Conservation (phyloP, 1,284 basidiomycete genomes). For the Apiotrichum domesticum region DNA sequence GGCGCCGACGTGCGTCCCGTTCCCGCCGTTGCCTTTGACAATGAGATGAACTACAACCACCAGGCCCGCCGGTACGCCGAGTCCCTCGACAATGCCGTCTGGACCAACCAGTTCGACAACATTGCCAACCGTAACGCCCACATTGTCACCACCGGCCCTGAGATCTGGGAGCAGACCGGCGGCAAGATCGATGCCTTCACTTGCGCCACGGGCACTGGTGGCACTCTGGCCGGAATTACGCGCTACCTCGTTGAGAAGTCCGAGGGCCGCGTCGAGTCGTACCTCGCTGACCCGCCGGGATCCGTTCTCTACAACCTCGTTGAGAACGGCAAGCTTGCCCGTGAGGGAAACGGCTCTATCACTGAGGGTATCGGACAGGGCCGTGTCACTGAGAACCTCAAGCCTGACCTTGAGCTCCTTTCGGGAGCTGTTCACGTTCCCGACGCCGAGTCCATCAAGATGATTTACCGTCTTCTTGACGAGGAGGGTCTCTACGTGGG, state of each 20-base stretch:
- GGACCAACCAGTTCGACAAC: conserved; percentile 99
- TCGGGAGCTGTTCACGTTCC: conserved; percentile 79
- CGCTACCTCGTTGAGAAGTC: conserved; percentile 80
- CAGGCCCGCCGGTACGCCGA: conserved; percentile 86
- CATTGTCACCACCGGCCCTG: conserved; percentile 86
- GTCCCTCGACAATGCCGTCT: conserved; percentile 79
- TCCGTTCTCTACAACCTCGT: conserved; percentile 86
- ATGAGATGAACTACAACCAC: conserved; percentile 97
- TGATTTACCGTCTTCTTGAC: conserved; percentile 90
- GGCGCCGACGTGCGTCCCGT: conserved; percentile 95
- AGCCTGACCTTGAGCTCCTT: conserved; percentile 71
- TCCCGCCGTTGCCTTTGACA: conserved; percentile 92
- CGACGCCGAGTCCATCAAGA: conserved; percentile 83
- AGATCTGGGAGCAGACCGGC: conserved; percentile 87
- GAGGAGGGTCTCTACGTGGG: conserved; percentile 93
- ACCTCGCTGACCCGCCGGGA: conserved; percentile 94
- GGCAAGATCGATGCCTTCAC: conserved; percentile 83
- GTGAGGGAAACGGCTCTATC: conserved; percentile 77
- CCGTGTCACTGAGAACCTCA: conserved; percentile 89
- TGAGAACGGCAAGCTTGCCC: conserved; percentile 69
- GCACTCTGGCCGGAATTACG: conserved; percentile 86
- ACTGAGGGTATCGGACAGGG: conserved; percentile 99
- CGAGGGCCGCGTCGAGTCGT: conserved; percentile 73
- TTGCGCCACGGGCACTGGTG: conserved; percentile 91
- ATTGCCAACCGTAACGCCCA: conserved; percentile 82